Conservation (phyloP, 1,284 basidiomycete genomes). For the Moesziomyces aphidis region DNA sequence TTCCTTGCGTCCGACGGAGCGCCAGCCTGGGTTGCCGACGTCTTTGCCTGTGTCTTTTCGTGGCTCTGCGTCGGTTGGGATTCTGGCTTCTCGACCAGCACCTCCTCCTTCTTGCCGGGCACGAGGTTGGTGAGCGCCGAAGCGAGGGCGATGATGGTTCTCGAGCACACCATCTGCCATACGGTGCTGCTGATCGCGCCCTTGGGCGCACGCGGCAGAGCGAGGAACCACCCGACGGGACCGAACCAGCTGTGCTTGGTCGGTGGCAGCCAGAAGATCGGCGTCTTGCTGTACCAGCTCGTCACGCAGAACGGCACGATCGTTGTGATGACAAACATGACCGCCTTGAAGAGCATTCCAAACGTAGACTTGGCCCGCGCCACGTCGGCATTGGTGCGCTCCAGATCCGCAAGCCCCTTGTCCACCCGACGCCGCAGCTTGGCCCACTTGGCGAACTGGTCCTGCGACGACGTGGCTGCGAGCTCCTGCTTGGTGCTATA, state of each 20-base stretch:
- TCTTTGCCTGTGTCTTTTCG: conserved; percentile 1
- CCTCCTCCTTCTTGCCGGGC: conserved; percentile 28
- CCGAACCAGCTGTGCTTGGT: conserved; percentile 54
- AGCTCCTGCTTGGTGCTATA: conserved; percentile 83
- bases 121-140: conserved; percentile 14
- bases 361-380: conserved; percentile 44
- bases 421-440: conserved; percentile 90
- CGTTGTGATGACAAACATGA: conserved; percentile 62
- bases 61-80: conserved; percentile 8
- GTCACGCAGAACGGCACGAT: conserved; percentile 59
- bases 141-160: conserved; percentile 21
- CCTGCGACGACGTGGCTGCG: conserved; percentile 89
- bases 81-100: conserved; percentile 13
- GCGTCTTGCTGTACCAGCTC: conserved; percentile 63
- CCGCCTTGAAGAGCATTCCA: conserved; percentile 50
- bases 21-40: not conserved
- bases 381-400: conserved; percentile 75
- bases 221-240: conserved; percentile 55
- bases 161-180: conserved; percentile 48
- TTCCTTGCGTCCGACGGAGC: conserved; percentile 11
- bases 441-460: conserved; percentile 99
- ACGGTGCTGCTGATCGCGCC: conserved; percentile 50
- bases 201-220: conserved; percentile 53
- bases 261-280: conserved; percentile 66
- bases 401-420: conserved; percentile 91